Base-by-base conservation (phyloP, 768 basidiomycete species). In the Lactarius pseudohatsudake region DNA sequence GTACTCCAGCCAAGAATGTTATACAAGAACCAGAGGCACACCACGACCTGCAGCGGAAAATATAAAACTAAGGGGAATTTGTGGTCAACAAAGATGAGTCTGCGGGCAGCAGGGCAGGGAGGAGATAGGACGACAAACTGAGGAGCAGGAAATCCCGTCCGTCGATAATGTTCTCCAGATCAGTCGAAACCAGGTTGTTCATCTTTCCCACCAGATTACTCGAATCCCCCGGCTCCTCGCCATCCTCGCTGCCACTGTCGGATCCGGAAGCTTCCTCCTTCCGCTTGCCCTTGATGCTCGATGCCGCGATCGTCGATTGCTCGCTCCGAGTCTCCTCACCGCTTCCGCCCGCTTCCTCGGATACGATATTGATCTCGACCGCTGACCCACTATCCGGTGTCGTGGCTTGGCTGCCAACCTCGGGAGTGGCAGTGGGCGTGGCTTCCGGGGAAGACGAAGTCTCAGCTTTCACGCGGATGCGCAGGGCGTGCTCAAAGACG, bases 141-240 rank as follows among this genome's bases (percentile, higher is more conserved):
- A 69, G 30, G 8, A 70, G 57, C 7, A 64, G 53, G 54, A 74
- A 74, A 58, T 75, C 72, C 13, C 75, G 73, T 26, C 72, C 76
- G 2, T 72, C 70, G 20, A 72, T 53, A n/a, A 77, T 57, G 45
- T 72, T 73, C 57, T 67, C 71, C 59, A 84, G 71, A 74, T 93
- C 91, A 2, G 86, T 86, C 8, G 89, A 86, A 26, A 90, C 83
- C 11, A 92, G 76, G 62, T 91, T 92, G 74, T 89, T 92, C 73
- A 93, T 86, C 73, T 85, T 89, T 11, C 92, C 91, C 41, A 86
- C 82, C 26, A 90, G 75, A 72, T 88, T 86, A 7, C 76, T 77
- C 10, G 76, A 73, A 40, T 62, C 59, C 4, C 53, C 38, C n/a
- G 28, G 26, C 26, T 26, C 26, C 26, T 26, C 26, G 26, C 22